Conservation (phyloP, 177 flowering plant species). For the Vitis hybrid region DNA sequence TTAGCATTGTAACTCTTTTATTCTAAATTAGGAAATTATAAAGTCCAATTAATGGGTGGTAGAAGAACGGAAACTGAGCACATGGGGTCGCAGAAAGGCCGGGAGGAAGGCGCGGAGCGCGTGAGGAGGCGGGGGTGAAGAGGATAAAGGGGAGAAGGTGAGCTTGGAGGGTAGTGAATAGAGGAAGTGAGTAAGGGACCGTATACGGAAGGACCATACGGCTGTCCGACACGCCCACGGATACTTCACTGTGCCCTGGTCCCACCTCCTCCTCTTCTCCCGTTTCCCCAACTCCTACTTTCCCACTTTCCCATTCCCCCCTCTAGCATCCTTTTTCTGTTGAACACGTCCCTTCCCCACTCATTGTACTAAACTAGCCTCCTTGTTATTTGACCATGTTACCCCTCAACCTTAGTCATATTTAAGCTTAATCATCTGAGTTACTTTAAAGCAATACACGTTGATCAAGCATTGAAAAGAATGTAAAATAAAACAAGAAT, state of each 20-base stretch:
- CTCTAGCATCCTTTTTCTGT: background rate
- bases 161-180: background rate
- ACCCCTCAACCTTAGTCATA: too few relatives aligned
- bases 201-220: constrained; percentile 82
- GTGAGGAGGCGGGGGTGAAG: too few relatives aligned
- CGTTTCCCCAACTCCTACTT: constrained; percentile 1
- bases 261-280: constrained; percentile 25
- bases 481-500: too few relatives aligned
- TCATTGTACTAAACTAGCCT: background rate
- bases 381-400: background rate
- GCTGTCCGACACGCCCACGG: constrained; percentile 70
- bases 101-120: too few relatives aligned
- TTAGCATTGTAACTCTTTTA: too few relatives aligned
- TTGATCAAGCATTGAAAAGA: too few relatives aligned
- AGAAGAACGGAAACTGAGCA: too few relatives aligned
- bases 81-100: too few relatives aligned
- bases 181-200: constrained; percentile 21
- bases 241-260: constrained; percentile 26
- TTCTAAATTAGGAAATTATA: too few relatives aligned
- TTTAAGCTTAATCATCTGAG: too few relatives aligned
- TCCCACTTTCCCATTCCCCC: background rate
- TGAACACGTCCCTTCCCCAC: background rate
- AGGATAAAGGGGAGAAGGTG: background rate
- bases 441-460: too few relatives aligned
- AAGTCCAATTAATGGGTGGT: too few relatives aligned